phyloP scores from a whole-genome alignment of 345 rosid genomes.

The Rhizophora mangle region DNA sequence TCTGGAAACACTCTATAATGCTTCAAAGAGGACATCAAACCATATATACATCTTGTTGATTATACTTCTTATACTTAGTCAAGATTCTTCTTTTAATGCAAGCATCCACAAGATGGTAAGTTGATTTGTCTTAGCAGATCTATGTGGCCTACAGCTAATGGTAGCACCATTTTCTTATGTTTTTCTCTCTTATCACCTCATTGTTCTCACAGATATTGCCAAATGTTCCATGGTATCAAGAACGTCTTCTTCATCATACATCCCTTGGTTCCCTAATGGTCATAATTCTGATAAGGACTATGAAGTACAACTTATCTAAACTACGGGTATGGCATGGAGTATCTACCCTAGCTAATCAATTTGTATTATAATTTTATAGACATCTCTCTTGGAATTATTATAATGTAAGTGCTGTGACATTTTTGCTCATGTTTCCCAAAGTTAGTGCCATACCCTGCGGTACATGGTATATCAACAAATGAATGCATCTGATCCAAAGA shows the following conservation, averaged over 20 bases:
- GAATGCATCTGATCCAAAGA: too few species aligned
- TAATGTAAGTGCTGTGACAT: too few species aligned
- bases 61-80: slow-evolving; percentile 95
- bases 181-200: background rate
- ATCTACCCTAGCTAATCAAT: slow-evolving; percentile 3
- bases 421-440: too few species aligned
- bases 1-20: slow-evolving; percentile 81
- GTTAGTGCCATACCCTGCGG: too few species aligned
- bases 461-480: too few species aligned
- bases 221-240: slow-evolving; percentile 95
- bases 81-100: slow-evolving; percentile 92
- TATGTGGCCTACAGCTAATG: background rate
- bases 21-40: slow-evolving; percentile 84
- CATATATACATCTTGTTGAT: slow-evolving; percentile 96
- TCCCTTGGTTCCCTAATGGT: slow-evolving; percentile 95
- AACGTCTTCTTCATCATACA: slow-evolving; percentile 85
- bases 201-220: slow-evolving; percentile 52
- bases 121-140: background rate
- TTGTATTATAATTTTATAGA: background rate
- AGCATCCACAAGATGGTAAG: slow-evolving; percentile 92
- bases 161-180: slow-evolving; percentile 13
- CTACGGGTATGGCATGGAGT: slow-evolving; percentile 69
- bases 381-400: too few species aligned
- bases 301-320: slow-evolving; percentile 91
- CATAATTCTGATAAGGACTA: slow-evolving; percentile 86